Base-by-base conservation (phyloP, 306 rosid species). In the Pyrus communis region DNA sequence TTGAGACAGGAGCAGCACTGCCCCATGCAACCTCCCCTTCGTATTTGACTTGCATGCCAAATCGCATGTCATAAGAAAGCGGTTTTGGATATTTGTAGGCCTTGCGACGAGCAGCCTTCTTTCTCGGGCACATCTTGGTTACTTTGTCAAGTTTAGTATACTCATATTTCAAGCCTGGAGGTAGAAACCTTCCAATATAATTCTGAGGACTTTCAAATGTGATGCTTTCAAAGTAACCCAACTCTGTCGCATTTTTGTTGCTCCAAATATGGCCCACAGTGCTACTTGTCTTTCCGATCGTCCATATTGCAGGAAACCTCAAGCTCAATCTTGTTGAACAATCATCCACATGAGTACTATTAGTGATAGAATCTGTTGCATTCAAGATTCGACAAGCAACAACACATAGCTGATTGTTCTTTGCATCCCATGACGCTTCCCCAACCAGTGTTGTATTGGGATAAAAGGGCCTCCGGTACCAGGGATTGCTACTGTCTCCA, bases 341-440 rank as follows among this genome's bases (percentile, higher is more conserved):
- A 71, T 87, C 84, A 17, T 75, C 82, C 68, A 89, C 86, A 19
- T 14, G 80, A 78, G 79, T 71, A 43, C 38, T 68, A 67, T 45
- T 68, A 13, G 22, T 28, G 23, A 76, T 69, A 12, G 90, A 89
- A 22, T 71, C 38, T 1, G 54, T 1, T n/a, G 61, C 73, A 55
- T 78, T 77, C 1, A 75, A 42, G 81, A 86, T n/a, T 42, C 33
- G 80, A 30, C 90, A 88, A 49, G 83, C 88, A 49, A 74, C 84
- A 33, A 86, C 64, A 70, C 31, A 10, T 42, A 86, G 43, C 17
- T 31, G 69, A 70, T 82, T 74, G 17, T 78, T 74, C 58, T 69
- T 78, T 71, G 79, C 82, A 76, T 85, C 80, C 90, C 90, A 89
- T 77, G 89, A 81, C 10, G 89, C 90, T 76, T 89, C 93, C 13